Evolutionary conservation across 768 basidiomycete species (phyloP), one percentile per base, ranked within the genome.

Genomic region (Naganishia vaughanmartiniae): DNA sequence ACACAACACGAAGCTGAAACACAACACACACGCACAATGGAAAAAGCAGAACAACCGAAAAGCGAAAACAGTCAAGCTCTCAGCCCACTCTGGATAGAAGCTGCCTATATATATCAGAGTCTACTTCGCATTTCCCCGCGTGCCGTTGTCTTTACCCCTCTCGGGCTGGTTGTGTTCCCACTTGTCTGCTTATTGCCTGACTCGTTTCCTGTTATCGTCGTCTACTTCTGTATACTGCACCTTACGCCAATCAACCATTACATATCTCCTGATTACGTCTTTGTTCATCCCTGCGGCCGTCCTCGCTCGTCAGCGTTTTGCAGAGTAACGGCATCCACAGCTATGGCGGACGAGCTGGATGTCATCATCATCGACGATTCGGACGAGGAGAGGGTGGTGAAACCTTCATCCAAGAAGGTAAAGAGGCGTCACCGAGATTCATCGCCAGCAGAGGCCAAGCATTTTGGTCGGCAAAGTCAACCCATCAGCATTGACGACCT

Each of bases 401-500:
- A 31, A 39, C 57, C 57, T 58, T 31, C 34, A 15, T 58, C 57
- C 57, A 39, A 19, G 31, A 39, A 58, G 34, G 57, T 15, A 39
- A 24, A 34, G 34, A 19, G 54, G 9, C 57, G 39, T 34, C 57
- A 26, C 17, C n/a, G 57, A 10, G 36, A 31, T 39, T 24, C n/a
- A 21, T 24, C 57, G n/a, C 48, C 48, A 51, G 19, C 12, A 24
- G 39, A 63, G 34, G 24, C 26, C n/a, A 9, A 63, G 21, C 39
- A 46, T 2, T 21, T 36, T 26, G 60, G 60, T 12, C 60, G 42
- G 24, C 60, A 45, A 63, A 63, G 39, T 21, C 60, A 63, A 63
- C 42, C 60, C 30, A 63, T 63, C 60, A 63, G 60, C 60, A 63
- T 63, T 30, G 60, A 63, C 28, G 60, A 63, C 12, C 39, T 63